phyloP scores from a whole-genome alignment of 2,329 filamentous ascomycete species.

The Monilinia fructigena region DNA sequence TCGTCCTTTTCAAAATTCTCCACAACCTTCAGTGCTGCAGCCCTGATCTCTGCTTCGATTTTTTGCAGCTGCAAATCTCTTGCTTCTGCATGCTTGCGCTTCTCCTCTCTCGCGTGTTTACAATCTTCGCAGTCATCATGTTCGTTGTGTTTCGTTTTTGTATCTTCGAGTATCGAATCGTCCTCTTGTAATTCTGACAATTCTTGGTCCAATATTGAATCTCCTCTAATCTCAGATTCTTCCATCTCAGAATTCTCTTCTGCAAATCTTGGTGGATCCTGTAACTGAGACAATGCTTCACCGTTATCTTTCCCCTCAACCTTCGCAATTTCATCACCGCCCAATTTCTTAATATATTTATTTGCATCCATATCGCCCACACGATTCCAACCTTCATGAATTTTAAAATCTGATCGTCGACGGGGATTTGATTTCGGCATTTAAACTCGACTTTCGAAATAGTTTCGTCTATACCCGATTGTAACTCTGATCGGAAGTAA shows the following conservation, averaged over 20 bases:
- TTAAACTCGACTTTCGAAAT: conserved; percentile 7
- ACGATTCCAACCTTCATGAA: conserved; percentile 38
- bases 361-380: conserved; percentile 28
- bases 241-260: conserved; percentile 6
- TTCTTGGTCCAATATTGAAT: conserved; percentile 10
- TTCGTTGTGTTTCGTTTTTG: conserved; percentile 21
- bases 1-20: conserved; percentile 47
- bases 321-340: conserved; percentile 32
- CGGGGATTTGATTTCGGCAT: conserved; percentile 33
- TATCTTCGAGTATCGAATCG: conserved; percentile 24
- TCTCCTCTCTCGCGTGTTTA: conserved; percentile 28
- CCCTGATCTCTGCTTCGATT: conserved; percentile 54
- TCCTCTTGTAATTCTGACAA: conserved; percentile 1
- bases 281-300: conserved; percentile 17
- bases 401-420: conserved; percentile 33
- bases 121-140: conserved; percentile 22
- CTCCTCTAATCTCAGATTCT: background rate
- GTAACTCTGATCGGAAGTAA: conserved; percentile 26
- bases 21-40: conserved; percentile 52
- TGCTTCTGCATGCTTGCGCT: conserved; percentile 23
- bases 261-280: conserved; percentile 8
- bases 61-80: conserved; percentile 34
- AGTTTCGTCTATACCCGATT: background rate
- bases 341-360: conserved; percentile 24
- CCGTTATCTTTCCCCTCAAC: background rate